phyloP scores from a whole-genome alignment of 1,139 yeast species.

The Magnusiomyces clavatus region DNA sequence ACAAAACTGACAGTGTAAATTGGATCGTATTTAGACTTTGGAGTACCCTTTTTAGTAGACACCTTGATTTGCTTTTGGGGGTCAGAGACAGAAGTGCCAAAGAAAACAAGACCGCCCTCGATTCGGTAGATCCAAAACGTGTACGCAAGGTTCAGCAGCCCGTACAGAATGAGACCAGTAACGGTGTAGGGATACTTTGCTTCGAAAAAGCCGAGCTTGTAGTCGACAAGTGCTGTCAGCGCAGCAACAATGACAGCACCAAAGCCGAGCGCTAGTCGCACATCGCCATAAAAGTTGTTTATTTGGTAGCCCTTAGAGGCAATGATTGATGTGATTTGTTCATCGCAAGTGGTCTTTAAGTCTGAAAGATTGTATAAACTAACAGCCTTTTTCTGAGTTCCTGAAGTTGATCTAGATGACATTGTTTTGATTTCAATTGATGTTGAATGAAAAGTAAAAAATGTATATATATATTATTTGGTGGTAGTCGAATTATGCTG shows the following conservation, averaged over 20 bases:
- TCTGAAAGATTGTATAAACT: constrained; percentile 15
- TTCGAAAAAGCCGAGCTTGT: constrained; percentile 43
- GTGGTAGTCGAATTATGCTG: too few species aligned
- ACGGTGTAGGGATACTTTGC: constrained; percentile 34
- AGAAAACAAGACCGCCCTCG: constrained; percentile 52
- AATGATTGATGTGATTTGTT: constrained; percentile 35
- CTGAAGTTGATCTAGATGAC: not conserved
- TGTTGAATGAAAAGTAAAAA: too few species aligned
- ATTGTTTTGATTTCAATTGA: not conserved
- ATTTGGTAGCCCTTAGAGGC: constrained; percentile 52
- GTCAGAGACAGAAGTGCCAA: constrained; percentile 40
- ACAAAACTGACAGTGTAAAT: constrained; percentile 37
- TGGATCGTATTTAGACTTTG: constrained; percentile 37
- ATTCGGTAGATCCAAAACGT: constrained; percentile 43
- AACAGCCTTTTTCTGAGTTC: constrained; percentile 1
- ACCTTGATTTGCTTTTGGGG: constrained; percentile 8
- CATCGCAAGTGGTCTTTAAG: constrained; percentile 31
- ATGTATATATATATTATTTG: too few species aligned
- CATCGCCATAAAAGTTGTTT: constrained; percentile 49
- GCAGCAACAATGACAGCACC: constrained; percentile 61
- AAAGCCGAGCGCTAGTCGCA: constrained; percentile 63
- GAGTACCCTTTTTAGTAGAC: constrained; percentile 8
- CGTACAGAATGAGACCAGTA: constrained; percentile 44
- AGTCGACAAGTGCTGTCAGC: constrained; percentile 57
- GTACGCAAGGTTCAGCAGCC: constrained; percentile 42